A percentile compares a stretch with the other conserved stretches of the same genome.
These are phyloP conservation scores for Sutorius eximius DNA, from an alignment of 1,284 basidiomycete genomes.

Conservation along the genomic window DNA sequence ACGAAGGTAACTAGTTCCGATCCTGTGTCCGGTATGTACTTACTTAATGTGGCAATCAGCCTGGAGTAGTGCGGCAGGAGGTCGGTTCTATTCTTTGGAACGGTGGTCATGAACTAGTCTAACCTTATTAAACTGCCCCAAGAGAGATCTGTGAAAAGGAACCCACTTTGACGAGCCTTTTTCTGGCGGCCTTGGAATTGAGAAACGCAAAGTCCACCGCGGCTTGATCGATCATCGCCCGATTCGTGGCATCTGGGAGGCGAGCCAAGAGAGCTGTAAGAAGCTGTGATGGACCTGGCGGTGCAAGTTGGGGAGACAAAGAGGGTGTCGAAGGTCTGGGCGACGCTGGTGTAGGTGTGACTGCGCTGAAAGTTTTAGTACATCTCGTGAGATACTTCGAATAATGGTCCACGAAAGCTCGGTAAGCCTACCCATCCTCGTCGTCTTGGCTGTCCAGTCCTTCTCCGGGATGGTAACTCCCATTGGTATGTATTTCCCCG, in stretches of 20 bases:
- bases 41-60: conserved; percentile 83
- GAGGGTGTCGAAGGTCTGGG: conserved; percentile 63
- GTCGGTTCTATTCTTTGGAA: conserved; percentile 89
- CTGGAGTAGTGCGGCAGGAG: conserved; percentile 93
- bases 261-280: conserved; percentile 91
- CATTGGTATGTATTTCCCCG: conserved; percentile 27
- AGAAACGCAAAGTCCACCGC: conserved; percentile 96
- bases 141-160: background rate
- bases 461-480: conserved; percentile 10
- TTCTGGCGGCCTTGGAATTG: conserved; percentile 93
- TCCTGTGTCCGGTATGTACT: conserved; percentile 94
- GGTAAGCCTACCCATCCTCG: conserved; percentile 51
- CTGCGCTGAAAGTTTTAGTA: conserved; percentile 18
- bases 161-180: conserved; percentile 80
- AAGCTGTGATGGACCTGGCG: conserved; percentile 90
- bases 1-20: conserved; percentile 79
- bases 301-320: conserved; percentile 64
- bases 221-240: conserved; percentile 89
- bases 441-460: conserved; percentile 32
- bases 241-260: conserved; percentile 90
- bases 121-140: conserved; percentile 10
- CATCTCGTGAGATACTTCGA: conserved; percentile 1
- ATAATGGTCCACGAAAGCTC: conserved; percentile 7
- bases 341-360: conserved; percentile 66
- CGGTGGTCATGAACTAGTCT: conserved; percentile 76